phyloP scores from a whole-genome alignment of 768 basidiomycete species.

The Termitomyces sp. region DNA sequence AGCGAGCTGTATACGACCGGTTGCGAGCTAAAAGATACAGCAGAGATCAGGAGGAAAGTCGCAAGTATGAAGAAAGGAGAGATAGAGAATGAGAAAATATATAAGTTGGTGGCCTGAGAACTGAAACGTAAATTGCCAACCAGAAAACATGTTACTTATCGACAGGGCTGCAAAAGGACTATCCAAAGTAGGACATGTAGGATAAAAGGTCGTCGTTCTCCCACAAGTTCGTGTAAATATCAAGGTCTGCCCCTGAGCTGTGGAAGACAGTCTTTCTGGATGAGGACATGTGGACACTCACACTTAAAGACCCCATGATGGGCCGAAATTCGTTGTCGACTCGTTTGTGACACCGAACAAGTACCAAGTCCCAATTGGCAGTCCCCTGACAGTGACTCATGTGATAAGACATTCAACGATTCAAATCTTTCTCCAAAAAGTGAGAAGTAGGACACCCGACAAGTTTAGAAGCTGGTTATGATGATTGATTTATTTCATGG shows the following conservation, averaged over 20 bases:
- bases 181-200: too few relatives aligned
- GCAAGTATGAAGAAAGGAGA: background rate
- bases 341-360: too few relatives aligned
- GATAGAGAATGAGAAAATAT: conserved; percentile 1
- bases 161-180: too few relatives aligned
- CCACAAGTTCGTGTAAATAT: background rate
- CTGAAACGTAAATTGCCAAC: too few relatives aligned
- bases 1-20: conserved; percentile 7
- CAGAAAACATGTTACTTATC: too few relatives aligned
- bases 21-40: conserved; percentile 8
- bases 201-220: background rate
- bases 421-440: background rate
- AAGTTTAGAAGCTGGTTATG: too few relatives aligned
- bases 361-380: too few relatives aligned
- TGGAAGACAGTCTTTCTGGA: background rate
- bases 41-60: background rate
- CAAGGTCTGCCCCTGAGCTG: background rate
- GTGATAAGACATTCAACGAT: too few relatives aligned
- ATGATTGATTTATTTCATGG: too few relatives aligned
- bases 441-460: background rate
- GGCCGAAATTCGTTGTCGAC: background rate
- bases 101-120: background rate
- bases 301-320: background rate
- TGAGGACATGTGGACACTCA: background rate
- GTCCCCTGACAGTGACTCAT: too few relatives aligned